Evolutionary conservation across 2,329 filamentous ascomycete species (phyloP), one percentile per base, ranked within the genome.

Genomic region (Escovopsis sp.): DNA sequence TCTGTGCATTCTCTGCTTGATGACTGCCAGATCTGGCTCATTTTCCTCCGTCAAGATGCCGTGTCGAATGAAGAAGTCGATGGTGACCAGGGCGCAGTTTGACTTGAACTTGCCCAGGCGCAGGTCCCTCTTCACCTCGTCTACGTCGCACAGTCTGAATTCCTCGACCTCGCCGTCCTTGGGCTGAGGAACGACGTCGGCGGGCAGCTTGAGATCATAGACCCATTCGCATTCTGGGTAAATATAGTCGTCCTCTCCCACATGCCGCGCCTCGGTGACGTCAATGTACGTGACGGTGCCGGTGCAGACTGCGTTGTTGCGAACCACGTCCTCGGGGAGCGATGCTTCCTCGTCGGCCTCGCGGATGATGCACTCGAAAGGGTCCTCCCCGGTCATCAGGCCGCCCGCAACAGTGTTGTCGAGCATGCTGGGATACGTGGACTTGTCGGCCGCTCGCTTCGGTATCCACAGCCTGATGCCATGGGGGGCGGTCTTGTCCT

Each of bases 141-240:
- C 75, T 35, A 95, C 70, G 2, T 72, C 78, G 73, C 77, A 80
- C 45, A 95, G 68, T 56, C 77, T 73, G 58, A 96, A 96, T 47
- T 77, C 75, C 55, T 87, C 85, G 4, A 94, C 91, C 65, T 98
- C 91, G 42, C 82, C 80, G 59, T 98, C 91, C 45, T 82, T 80
- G 15, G 89, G 88, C 56, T 72, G 73, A 11, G 83, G 87, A 33
- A 75, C 65, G 4, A 86, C 69, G 45, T 78, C 76, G 5, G 67
- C 62, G 2, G 80, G 73, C 48, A 98, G 66, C 60, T 86, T 80
- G 48, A 96, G 66, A 59, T 98, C 87, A 63, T 91, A 98, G 37
- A 94, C 69, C 67, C 87, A 95, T 63, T 96, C 82, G 54, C 79
- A 80, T 63, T 96, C 91, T 0, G 91, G 91, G 63, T 94, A 89